phyloP scores from a whole-genome alignment of 2,329 filamentous ascomycete species.

The Alternaria incomplexa region DNA sequence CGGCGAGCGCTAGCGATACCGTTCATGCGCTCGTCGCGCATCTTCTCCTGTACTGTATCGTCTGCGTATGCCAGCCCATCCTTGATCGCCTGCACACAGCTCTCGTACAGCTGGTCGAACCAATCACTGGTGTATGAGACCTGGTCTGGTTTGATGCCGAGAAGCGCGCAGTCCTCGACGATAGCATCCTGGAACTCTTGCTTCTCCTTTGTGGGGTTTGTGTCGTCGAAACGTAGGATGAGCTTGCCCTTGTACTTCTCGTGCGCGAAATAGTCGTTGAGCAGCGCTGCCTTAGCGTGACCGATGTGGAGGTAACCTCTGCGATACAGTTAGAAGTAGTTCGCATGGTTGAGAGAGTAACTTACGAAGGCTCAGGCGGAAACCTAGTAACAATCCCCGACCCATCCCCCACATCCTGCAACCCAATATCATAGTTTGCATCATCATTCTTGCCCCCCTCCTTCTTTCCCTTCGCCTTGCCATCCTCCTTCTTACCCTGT shows the following conservation, averaged over 20 bases:
- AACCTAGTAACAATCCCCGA: conserved; percentile 84
- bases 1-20: conserved; percentile 82
- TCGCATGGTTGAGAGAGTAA: conserved; percentile 17
- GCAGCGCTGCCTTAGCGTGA: conserved; percentile 89
- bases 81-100: conserved; percentile 82
- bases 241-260: conserved; percentile 90
- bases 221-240: conserved; percentile 93
- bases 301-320: conserved; percentile 90
- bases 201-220: conserved; percentile 97
- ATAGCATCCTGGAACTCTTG: conserved; percentile 95
- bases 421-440: conserved; percentile 85
- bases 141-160: conserved; percentile 88
- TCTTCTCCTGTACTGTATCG: conserved; percentile 87
- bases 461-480: conserved; percentile 69
- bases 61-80: conserved; percentile 91
- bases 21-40: conserved; percentile 83
- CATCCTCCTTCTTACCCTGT: conserved; percentile 56
- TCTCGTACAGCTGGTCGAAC: conserved; percentile 89
- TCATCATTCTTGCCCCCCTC: conserved; percentile 72
- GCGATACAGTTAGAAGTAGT: conserved; percentile 7
- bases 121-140: conserved; percentile 94
- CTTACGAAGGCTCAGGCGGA: conserved; percentile 87
- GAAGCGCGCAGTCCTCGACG: conserved; percentile 84
- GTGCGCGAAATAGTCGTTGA: conserved; percentile 97
- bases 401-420: conserved; percentile 81